Evolutionary conservation across 768 basidiomycete genomes (phyloP).

Genomic region (Trametes maxima): DNA sequence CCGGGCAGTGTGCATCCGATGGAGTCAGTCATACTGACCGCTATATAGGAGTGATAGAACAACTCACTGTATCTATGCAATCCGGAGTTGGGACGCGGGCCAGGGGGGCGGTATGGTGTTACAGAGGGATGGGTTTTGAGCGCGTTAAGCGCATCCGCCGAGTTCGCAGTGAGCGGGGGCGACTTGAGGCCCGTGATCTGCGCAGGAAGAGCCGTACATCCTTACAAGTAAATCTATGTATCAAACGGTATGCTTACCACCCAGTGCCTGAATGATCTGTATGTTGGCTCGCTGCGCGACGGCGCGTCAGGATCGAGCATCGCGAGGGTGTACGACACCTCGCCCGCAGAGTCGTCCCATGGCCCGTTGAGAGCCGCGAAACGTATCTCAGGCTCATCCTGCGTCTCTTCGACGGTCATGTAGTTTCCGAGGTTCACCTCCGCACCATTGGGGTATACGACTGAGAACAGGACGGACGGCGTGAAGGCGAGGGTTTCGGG

Average conservation of each 20-base stretch:
- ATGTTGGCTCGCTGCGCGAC: constrained; percentile 27
- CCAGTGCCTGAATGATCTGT: constrained; percentile 35
- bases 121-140: constrained; percentile 47
- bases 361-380: constrained; percentile 46
- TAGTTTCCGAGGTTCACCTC: constrained; percentile 44
- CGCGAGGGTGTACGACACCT: constrained; percentile 46
- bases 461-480: constrained; percentile 47
- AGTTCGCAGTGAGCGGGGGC: constrained; percentile 34
- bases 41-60: neutral
- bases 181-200: constrained; percentile 45
- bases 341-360: constrained; percentile 18
- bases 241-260: constrained; percentile 24
- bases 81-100: constrained; percentile 55
- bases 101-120: constrained; percentile 60
- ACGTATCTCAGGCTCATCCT: constrained; percentile 52
- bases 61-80: constrained; percentile 59
- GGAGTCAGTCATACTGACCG: neutral
- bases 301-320: constrained; percentile 42
- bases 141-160: constrained; percentile 39
- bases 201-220: constrained; percentile 32
- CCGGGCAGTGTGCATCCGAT: neutral
- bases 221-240: constrained; percentile 32
- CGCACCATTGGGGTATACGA: constrained; percentile 45
- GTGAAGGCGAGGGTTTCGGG: constrained; percentile 35
- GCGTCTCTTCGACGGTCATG: constrained; percentile 40